phyloP scores from a whole-genome alignment of 2,329 filamentous ascomycete genomes.

The Colletotrichum graminicola region DNA sequence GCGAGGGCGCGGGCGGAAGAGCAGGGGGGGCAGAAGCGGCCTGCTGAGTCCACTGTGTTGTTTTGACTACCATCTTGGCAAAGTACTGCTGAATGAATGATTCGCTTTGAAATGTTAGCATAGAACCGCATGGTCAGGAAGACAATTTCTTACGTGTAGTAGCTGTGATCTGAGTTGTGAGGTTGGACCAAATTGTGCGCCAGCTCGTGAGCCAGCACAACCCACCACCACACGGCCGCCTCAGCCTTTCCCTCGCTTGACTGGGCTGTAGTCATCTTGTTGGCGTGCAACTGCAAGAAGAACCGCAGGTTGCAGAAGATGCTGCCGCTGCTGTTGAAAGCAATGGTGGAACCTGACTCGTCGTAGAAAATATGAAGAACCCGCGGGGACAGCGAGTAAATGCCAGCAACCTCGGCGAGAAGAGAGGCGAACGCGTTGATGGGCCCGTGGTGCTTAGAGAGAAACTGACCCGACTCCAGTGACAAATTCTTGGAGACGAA shows the following conservation, averaged over 20 bases:
- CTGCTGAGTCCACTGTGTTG: conserved; percentile 53
- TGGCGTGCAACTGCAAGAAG: conserved; percentile 82
- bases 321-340: conserved; percentile 88
- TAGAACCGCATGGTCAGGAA: not conserved
- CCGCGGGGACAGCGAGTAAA: conserved; percentile 78
- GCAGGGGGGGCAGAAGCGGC: conserved; percentile 14
- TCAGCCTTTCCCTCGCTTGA: conserved; percentile 66
- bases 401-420: conserved; percentile 74
- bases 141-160: conserved; percentile 73
- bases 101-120: conserved; percentile 63
- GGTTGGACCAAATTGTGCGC: conserved; percentile 89
- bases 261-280: conserved; percentile 54
- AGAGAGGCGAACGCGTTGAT: conserved; percentile 79
- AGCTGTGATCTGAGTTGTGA: conserved; percentile 85
- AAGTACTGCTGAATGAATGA: conserved; percentile 85
- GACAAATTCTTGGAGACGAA: conserved; percentile 73
- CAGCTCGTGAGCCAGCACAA: conserved; percentile 94
- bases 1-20: conserved; percentile 24
- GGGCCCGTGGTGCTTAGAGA: conserved; percentile 69
- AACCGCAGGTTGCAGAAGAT: conserved; percentile 95
- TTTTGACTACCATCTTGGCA: conserved; percentile 72
- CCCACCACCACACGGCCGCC: conserved; percentile 89
- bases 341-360: conserved; percentile 82
- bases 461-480: conserved; percentile 65
- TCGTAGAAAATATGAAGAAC: conserved; percentile 92